phyloP scores from a whole-genome alignment of 2,329 filamentous ascomycete genomes.

The Curvularia spicifera region DNA sequence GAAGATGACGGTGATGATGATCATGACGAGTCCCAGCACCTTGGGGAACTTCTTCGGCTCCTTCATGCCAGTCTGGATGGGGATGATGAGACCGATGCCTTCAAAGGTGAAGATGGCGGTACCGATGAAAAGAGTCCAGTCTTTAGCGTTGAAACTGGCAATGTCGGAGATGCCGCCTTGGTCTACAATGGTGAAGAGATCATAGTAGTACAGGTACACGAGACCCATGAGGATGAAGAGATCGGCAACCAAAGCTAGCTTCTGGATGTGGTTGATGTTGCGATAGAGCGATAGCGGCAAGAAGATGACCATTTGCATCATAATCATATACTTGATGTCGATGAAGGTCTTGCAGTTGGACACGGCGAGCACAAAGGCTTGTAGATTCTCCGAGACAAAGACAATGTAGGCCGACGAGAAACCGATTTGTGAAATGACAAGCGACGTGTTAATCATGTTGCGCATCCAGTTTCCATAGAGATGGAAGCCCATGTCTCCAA shows the following conservation, averaged over 20 bases:
- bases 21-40: constrained; percentile 89
- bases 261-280: constrained; percentile 96
- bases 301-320: constrained; percentile 96
- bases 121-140: constrained; percentile 98
- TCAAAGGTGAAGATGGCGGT: constrained; percentile 99
- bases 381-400: constrained; percentile 93
- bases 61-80: constrained; percentile 97
- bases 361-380: constrained; percentile 92
- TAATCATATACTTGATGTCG: constrained; percentile 85
- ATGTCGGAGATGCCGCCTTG: constrained; percentile 82
- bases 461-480: constrained; percentile 93
- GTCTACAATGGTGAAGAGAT: constrained; percentile 79
- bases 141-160: constrained; percentile 83
- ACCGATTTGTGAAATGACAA: constrained; percentile 93
- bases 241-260: constrained; percentile 91
- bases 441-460: constrained; percentile 83
- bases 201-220: constrained; percentile 94
- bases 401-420: constrained; percentile 97
- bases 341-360: constrained; percentile 85
- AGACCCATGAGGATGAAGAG: constrained; percentile 92
- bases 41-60: constrained; percentile 87
- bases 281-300: constrained; percentile 90
- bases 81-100: constrained; percentile 95
- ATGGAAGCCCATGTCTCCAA: constrained; percentile 93
- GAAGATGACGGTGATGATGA: constrained; percentile 92